Evolutionary conservation across 305 asterid species (phyloP), one percentile per base, ranked within the genome.

Genomic region (Fraxinus angustifolia): DNA sequence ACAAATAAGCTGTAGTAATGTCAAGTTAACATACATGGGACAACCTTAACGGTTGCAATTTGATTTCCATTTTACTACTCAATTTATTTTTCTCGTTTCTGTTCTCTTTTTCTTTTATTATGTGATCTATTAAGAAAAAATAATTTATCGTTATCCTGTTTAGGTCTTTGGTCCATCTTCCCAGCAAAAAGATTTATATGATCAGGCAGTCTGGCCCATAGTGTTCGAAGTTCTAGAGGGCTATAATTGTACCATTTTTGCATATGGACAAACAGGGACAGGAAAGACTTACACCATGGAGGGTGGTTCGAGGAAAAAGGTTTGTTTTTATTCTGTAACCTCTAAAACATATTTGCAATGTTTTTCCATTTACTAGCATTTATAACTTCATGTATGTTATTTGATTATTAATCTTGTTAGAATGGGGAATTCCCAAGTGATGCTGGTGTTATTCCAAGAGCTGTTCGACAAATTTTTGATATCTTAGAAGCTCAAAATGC

Each of bases 391-490:
- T 11, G 2, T 72, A 67, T 26, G 50, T 36, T 28, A 48, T 81
- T 67, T 70, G 71, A 33, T 53, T 56, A 76, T 78, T 82, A 72
- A 17, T 62, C 82, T 86, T 90, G 72, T 80, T 62, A 93, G 93
- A 88, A 89, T 78, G 95, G 95, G 62, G 89, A 92, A 68, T 90
- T 92, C 82, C 90, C 91, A 26, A 86, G 87, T 73, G 89, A 90
- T 85, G 92, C 91, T 60, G 97, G 97, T 80, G 94, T 93, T 75
- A 93, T 92, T 72, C 97, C 97, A 17, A 86, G 97, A 81, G 97
- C 84, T 12, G 85, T 82, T 82, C 84, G 84, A 80, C 83, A 87
- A 75, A 73, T 85, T 14, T 87, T 86, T 73, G 84, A 82, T 23
- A 65, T 70, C 67, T 76, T 88, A 78, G 88, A 85, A 70, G 87